Evolutionary conservation across 768 basidiomycete species (phyloP).

Genomic region (Boletus rubropictus): DNA sequence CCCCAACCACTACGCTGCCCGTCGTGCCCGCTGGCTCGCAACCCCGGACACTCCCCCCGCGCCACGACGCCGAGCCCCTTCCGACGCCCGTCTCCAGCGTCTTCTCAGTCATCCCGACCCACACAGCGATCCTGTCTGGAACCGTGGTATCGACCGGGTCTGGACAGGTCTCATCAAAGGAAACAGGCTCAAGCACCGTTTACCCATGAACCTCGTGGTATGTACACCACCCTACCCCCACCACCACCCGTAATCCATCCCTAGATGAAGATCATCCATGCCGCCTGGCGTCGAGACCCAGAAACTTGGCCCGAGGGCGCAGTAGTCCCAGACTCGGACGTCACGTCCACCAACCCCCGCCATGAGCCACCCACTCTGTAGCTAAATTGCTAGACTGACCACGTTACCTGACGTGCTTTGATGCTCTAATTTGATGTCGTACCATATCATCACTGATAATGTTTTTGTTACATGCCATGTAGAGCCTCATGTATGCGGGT

Average conservation of each 20-base stretch:
- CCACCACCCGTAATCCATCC: slow-evolving; percentile 4
- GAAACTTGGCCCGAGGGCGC: slow-evolving; percentile 68
- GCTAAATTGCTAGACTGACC: neutral
- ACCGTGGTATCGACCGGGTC: slow-evolving; percentile 49
- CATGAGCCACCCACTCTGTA: neutral
- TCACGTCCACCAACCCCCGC: neutral
- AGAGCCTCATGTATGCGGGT: slow-evolving; percentile 25
- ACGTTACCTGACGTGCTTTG: neutral
- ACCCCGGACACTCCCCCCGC: slow-evolving; percentile 16
- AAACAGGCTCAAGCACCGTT: slow-evolving; percentile 47
- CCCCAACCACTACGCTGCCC: slow-evolving; percentile 55
- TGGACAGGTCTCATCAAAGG: slow-evolving; percentile 61
- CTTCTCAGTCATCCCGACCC: slow-evolving; percentile 44
- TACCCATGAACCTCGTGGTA: slow-evolving; percentile 65
- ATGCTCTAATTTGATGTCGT: slow-evolving; percentile 1
- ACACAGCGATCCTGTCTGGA: slow-evolving; percentile 51
- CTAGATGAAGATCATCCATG: slow-evolving; percentile 68
- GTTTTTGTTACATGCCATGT: slow-evolving; percentile 10
- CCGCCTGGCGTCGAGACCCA: slow-evolving; percentile 67
- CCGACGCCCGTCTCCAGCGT: slow-evolving; percentile 46
- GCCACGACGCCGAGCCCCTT: slow-evolving; percentile 30
- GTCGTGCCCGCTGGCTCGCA: slow-evolving; percentile 58
- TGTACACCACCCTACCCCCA: slow-evolving; percentile 23
- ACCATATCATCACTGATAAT: slow-evolving; percentile 1
- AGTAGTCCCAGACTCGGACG: slow-evolving; percentile 55